Percentiles rank a stretch among this genome's conserved stretches.
phyloP scores from a whole-genome alignment of 192 early-diverging fungal species.

The Jimgerdemannia lactiflua region DNA sequence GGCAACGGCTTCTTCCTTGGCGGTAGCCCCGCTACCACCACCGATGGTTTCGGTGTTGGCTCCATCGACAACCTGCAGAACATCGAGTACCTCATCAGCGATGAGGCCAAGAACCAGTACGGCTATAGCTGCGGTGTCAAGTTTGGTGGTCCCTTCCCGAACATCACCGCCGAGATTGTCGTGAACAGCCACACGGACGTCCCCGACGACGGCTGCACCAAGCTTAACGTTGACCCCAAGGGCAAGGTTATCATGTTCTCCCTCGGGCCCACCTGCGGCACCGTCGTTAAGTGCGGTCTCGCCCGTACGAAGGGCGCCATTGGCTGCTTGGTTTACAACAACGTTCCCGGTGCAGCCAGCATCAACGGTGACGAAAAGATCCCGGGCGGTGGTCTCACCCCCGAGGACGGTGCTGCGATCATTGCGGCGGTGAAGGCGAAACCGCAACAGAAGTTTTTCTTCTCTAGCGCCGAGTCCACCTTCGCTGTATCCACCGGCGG shows the following conservation, averaged over 20 bases:
- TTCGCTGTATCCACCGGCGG: slow-evolving; percentile 32
- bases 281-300: neutral
- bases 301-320: neutral
- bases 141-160: neutral
- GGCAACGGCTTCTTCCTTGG: slow-evolving; percentile 42
- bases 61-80: slow-evolving; percentile 26
- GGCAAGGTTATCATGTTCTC: neutral
- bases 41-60: slow-evolving; percentile 44
- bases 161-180: neutral
- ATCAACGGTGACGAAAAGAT: neutral
- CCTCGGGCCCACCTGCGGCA: neutral
- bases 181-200: neutral
- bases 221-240: neutral
- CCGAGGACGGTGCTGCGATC: too few species aligned
- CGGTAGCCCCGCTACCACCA: slow-evolving; percentile 42
- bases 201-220: neutral
- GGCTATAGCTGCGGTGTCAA: neutral
- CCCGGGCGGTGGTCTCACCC: neutral
- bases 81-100: neutral
- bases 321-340: neutral
- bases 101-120: neutral
- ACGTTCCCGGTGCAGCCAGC: neutral
- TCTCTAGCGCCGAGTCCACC: neutral
- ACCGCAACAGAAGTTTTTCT: neutral
- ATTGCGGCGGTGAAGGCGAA: neutral